Evolutionary conservation across 2,329 filamentous ascomycete genomes (phyloP), one percentile per base, ranked within the genome.

Genomic region (Monosporascus sp.): DNA sequence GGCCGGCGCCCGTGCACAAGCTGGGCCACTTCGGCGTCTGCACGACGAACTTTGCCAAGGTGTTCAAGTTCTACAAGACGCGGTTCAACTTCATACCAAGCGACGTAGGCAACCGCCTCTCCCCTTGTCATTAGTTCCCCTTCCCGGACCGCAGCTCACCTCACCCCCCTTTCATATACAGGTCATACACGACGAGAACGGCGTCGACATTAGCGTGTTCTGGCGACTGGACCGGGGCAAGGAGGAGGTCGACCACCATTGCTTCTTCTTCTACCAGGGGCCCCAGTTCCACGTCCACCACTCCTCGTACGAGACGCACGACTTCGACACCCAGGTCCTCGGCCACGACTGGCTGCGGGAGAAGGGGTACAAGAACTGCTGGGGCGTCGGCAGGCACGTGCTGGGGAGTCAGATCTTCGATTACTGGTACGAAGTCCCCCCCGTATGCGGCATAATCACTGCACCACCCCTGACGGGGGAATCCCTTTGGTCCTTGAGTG

Each of bases 381-480:
- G 87, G 87, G 87, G 87, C 2, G 81, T 90, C 0, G 87, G 87
- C 0, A 70, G 87, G 50, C 86, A 90, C 71, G 79, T 88, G 22
- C 75, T 89, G 61, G 86, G 86, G 4, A 83, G 79, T 57, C 86
- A 89, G 70, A 82, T 90, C 50, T 90, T 90, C 60, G 85, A 89
- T 63, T 88, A 88, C 66, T 88, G 84, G 84, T 83, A 72, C 62
- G 81, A 76, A 76, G 64, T 72, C 70, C 1, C 73, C 66, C 2
- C 69, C 36, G 5, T 47, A 41, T 41, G 1, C 38, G 1, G 14
- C 31, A 34, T 34, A 34, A 4, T 5, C 31, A 14, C 31, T 4
- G 31, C 11, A 34, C 9, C 11, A 34, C 11, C 4, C 31, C 5
- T 41, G 17, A n/a, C 17, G 19, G 17, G 9, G 7, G 7, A 45